phyloP scores from a whole-genome alignment of 148 eudicot genomes.

The Spergularia bocconei region DNA sequence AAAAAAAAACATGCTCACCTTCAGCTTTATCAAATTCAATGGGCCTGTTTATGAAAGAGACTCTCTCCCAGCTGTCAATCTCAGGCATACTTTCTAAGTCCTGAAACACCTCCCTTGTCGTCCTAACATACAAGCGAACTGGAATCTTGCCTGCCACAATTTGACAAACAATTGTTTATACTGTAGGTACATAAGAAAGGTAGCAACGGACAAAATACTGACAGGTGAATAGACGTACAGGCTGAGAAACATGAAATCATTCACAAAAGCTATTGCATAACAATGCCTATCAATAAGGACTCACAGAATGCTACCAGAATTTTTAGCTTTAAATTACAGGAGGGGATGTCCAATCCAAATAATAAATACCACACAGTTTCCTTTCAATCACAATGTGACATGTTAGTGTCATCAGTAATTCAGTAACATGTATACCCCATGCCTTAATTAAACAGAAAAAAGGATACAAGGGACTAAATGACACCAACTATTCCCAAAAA shows the following conservation, averaged over 20 bases:
- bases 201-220: not conserved
- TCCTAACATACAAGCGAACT: conserved; percentile 73
- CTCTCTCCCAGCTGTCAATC: conserved; percentile 78
- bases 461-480: not conserved
- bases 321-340: not conserved
- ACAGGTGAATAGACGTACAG: not conserved
- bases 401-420: not conserved
- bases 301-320: not conserved
- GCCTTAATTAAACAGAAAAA: not conserved
- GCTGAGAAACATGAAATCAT: not conserved
- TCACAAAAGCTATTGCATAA: not conserved
- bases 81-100: conserved; percentile 69
- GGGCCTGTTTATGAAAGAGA: conserved; percentile 81
- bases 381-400: not conserved
- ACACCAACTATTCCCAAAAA: not conserved
- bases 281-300: not conserved
- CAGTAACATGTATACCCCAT: not conserved
- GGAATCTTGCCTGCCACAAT: conserved; percentile 72
- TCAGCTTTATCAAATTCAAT: conserved; percentile 56
- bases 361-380: not conserved
- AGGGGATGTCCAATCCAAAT: not conserved
- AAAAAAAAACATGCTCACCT: conserved; percentile 38
- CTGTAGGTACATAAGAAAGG: not conserved
- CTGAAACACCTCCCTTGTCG: conserved; percentile 48
- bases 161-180: conserved; percentile 8